Evolutionary conservation across 78 protist species (phyloP), one percentile per base, ranked within the genome.

Genomic region (Dictyostelium brefeldianum): DNA sequence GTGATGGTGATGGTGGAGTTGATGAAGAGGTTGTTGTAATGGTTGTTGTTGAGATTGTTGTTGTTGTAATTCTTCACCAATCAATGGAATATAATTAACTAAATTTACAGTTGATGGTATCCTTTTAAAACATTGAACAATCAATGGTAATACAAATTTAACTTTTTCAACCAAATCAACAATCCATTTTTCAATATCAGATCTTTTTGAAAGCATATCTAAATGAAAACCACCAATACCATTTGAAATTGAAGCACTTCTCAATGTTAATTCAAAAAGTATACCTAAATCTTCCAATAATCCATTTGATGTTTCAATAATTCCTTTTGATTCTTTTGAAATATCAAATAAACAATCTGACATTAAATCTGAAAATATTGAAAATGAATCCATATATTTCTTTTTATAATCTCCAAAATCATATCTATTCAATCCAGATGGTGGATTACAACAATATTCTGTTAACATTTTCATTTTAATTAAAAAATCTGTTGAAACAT

Each of bases 371-470:
- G 70, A 7, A 36, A 81, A 81, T 53, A 27, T 79, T 47, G 27
- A 31, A 17, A n/a, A n/a, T 56, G 46, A 22, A 36, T 56, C 48
- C 53, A 48, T 67, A 25, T 50, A 67, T 36, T 75, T 67, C 78
- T 22, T 47, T 53, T 77, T 77, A 77, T 53, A 51, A 31, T 53
- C 78, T 5, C 51, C 78, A 41, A 41, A 70, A 70, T 70, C 78
- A 41, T 6, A 18, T 41, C 78, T 70, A 70, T 70, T 70, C 15
- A 70, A 36, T 17, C 47, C 51, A 41, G 18, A 18, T 29, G 25
- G 46, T 41, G 82, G 82, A 29, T 53, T 67, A 53, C 82, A 80
- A 67, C 89, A 81, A 81, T 70, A 81, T 20, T 81, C 89, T 48
- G 89, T 70, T 10, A 81, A 25, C 29, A 17, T 29, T 29, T 51